Evolutionary conservation across 495 filamentous ascomycete genomes (phyloP), one percentile per base, ranked within the genome.

Genomic region (Daldinia vernicosa): DNA sequence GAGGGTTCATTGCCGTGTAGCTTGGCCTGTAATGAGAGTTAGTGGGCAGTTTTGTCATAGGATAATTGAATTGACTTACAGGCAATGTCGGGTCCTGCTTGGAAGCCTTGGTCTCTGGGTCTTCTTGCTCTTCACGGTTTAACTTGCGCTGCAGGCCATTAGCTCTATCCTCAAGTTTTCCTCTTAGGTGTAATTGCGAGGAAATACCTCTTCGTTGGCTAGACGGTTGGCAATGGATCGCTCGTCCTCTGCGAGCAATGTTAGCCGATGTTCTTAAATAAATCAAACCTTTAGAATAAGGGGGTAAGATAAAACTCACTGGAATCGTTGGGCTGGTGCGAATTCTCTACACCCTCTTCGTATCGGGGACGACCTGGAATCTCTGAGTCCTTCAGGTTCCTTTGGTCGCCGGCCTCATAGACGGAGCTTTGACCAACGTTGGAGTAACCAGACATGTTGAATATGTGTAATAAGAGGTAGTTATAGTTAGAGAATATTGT

Each of bases 181-280:
- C 0, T 35, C 2, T 0, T 26, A n/a, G 30, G 6, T 27, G 37
- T 7, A 24, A 27, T 59, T 9, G 22, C 19, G n/a, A 45, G 7
- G 50, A 55, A 27, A 3, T 70, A 83, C 81, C 82, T 82, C 78
- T 71, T 91, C 89, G 9, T 88, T 85, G 7, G 83, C 91, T 28
- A 93, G 84, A 74, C 88, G 90, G 84, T 94, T 93, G 69, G 89
- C 90, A 70, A 96, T 94, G 30, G 90, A 87, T 71, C 93, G 86
- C 74, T 92, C 80, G 75, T 95, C 92, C 86, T 96, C 90, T 93
- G 60, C 6, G 17, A 19, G 4, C 1, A 39, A 4, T 39, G 64
- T 47, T 66, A 69, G 66, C 43, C 56, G 11, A 33, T 43, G 32
- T 28, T 40, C 27, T 33, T 14, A 0, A 35, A 19, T 35, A 30